Conservation (phyloP, 139 green algal genomes). For the Ostreobium quekettii region DNA sequence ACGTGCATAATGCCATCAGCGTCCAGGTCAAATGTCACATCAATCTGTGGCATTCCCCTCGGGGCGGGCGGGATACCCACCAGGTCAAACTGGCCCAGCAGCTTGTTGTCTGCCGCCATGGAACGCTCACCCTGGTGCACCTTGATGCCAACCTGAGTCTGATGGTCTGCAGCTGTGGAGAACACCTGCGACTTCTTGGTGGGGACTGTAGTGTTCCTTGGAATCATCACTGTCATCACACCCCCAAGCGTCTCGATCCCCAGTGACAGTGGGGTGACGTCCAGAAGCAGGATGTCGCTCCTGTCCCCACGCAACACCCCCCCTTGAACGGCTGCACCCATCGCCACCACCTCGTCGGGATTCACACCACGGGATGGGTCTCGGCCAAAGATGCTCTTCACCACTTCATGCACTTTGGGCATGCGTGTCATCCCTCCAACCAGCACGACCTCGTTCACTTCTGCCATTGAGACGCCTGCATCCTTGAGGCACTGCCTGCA, state of each 20-base stretch:
- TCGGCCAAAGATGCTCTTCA: conserved; percentile 89
- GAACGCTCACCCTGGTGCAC: conserved; percentile 98
- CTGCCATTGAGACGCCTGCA: conserved; percentile 66
- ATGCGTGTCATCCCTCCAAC: conserved; percentile 98
- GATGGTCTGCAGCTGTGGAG: conserved; percentile 91
- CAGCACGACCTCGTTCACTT: conserved; percentile 95
- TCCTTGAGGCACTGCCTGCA: conserved; percentile 85
- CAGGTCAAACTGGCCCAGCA: conserved; percentile 97
- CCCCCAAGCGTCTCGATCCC: conserved; percentile 98
- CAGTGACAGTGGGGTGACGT: conserved; percentile 95
- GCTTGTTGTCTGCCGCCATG: conserved; percentile 99
- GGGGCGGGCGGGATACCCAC: conserved; percentile 91
- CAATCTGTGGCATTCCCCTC: conserved; percentile 91
- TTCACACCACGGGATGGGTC: conserved; percentile 90
- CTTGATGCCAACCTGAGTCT: conserved; percentile 98
- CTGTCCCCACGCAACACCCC: conserved; percentile 7
- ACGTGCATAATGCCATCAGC: conserved; percentile 96
- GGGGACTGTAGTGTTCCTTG: conserved; percentile 98
- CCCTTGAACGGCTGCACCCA: conserved; percentile 94
- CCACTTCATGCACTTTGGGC: conserved; percentile 89
- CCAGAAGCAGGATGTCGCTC: conserved; percentile 93
- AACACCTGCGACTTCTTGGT: conserved; percentile 94
- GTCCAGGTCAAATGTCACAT: conserved; percentile 96
- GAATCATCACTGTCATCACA: conserved; percentile 98
- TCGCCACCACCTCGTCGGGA: conserved; percentile 97